A percentile compares a stretch with the other conserved stretches of the same genome.
Evolutionary conservation across 2,329 filamentous ascomycete genomes (phyloP).

Genomic region (Gaeumannomyces sp.): DNA sequence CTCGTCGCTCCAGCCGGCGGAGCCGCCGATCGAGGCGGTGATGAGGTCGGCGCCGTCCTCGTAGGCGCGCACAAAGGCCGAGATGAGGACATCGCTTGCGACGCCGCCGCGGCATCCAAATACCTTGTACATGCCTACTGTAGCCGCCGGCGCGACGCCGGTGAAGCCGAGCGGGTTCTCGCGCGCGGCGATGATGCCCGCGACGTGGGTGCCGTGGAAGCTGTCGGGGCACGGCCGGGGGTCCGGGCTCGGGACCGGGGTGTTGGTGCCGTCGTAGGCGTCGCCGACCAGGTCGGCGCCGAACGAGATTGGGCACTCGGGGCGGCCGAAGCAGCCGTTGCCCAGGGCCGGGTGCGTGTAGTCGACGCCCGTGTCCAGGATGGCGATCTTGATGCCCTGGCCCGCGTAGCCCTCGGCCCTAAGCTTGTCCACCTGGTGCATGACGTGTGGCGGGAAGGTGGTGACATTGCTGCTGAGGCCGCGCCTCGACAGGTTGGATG

Average conservation of each 20-base stretch:
- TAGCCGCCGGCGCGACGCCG: slow-evolving; percentile 8
- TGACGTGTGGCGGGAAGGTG: slow-evolving; percentile 7
- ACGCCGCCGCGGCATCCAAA: slow-evolving; percentile 8
- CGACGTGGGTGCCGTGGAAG: too few species aligned
- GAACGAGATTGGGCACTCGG: slow-evolving; percentile 11
- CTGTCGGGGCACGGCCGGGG: slow-evolving; percentile 13
- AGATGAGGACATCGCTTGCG: slow-evolving; percentile 26
- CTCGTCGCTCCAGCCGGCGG: slow-evolving; percentile 22
- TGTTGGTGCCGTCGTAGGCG: slow-evolving; percentile 9
- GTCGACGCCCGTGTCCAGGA: slow-evolving; percentile 34
- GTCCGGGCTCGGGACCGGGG: slow-evolving; percentile 9
- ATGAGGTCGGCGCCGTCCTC: slow-evolving; percentile 33
- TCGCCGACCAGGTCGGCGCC: slow-evolving; percentile 11
- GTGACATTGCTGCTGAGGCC: neutral
- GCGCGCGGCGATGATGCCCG: too few species aligned
- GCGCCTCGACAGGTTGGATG: too few species aligned
- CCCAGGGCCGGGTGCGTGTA: slow-evolving; percentile 34
- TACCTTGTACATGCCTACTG: slow-evolving; percentile 12
- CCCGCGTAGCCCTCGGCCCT: slow-evolving; percentile 26
- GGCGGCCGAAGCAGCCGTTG: slow-evolving; percentile 28
- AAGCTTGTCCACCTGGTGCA: slow-evolving; percentile 16
- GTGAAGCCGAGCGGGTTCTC: slow-evolving; percentile 4
- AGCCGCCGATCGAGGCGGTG: slow-evolving; percentile 22
- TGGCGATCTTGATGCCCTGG: too few species aligned
- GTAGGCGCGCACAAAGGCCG: slow-evolving; percentile 35